Percentiles rank a stretch among this genome's conserved stretches.
Conservation (phyloP, 345 rosid species). For the Citrus glauca region DNA sequence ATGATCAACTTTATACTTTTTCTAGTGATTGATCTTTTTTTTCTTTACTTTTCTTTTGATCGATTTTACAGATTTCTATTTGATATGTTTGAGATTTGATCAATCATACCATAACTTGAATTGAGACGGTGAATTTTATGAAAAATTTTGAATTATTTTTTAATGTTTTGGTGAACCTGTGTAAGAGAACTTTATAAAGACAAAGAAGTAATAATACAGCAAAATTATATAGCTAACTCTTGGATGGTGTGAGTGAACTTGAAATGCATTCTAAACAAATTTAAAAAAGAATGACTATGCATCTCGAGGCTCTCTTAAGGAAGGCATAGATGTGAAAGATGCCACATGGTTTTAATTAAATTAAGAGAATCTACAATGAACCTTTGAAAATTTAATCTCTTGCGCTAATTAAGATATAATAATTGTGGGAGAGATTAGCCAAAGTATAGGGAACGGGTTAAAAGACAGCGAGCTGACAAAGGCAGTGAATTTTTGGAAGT, state of each 20-base stretch:
- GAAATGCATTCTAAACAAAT: neutral
- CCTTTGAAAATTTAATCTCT: neutral
- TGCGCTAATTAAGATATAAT: neutral
- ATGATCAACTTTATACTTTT: slow-evolving; percentile 29
- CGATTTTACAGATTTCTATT: neutral
- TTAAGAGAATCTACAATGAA: neutral
- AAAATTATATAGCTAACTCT: too few species aligned
- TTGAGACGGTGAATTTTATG: neutral
- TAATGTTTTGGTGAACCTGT: neutral
- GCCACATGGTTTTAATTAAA: slow-evolving; percentile 1
- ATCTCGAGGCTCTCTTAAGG: slow-evolving; percentile 5
- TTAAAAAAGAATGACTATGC: neutral
- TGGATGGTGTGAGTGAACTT: neutral
- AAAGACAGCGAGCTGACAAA: slow-evolving; percentile 78
- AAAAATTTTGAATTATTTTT: too few species aligned
- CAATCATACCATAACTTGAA: neutral
- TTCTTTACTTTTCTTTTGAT: slow-evolving; percentile 16
- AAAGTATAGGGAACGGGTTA: slow-evolving; percentile 7
- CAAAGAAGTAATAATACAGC: neutral
- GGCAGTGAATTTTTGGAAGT: slow-evolving; percentile 85
- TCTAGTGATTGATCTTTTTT: neutral
- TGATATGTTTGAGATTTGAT: neutral
- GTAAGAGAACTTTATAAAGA: too few species aligned
- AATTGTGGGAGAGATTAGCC: neutral
- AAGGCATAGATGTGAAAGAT: neutral